phyloP scores from a whole-genome alignment of 306 rosid genomes.

The Ceratonia siliqua region DNA sequence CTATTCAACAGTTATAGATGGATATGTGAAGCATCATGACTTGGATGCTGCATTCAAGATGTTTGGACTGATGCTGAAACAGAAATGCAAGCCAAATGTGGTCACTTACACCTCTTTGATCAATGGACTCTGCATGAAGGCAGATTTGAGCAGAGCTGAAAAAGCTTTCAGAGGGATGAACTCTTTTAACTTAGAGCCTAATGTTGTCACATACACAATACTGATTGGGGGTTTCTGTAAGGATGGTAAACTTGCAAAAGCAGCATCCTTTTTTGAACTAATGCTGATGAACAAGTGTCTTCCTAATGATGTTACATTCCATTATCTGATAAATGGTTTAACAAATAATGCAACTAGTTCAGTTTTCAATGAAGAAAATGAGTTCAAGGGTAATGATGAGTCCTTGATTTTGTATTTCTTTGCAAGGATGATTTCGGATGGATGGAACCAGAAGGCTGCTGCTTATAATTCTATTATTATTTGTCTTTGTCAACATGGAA shows the following conservation, averaged over 20 bases:
- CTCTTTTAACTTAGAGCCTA: constrained; percentile 67
- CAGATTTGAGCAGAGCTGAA: constrained; percentile 61
- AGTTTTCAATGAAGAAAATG: constrained; percentile 27
- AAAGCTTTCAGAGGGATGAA: constrained; percentile 57
- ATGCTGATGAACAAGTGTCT: constrained; percentile 70
- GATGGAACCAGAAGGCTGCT: constrained; percentile 56
- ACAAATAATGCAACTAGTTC: constrained; percentile 31
- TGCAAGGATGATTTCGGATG: constrained; percentile 62
- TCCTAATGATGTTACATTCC: constrained; percentile 70
- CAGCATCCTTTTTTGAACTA: constrained; percentile 66
- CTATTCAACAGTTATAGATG: constrained; percentile 78
- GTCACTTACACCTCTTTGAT: constrained; percentile 76
- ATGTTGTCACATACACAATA: constrained; percentile 73
- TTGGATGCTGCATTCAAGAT: constrained; percentile 57
- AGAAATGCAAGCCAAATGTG: constrained; percentile 67
- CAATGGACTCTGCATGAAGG: constrained; percentile 65
- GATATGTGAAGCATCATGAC: constrained; percentile 68
- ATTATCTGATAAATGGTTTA: constrained; percentile 79
- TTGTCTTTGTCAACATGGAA: constrained; percentile 68
- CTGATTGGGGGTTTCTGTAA: constrained; percentile 73
- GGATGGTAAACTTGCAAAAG: constrained; percentile 59
- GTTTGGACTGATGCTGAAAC: constrained; percentile 70
- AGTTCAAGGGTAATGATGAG: constrained; percentile 33
- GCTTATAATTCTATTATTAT: constrained; percentile 69
- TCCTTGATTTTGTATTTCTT: constrained; percentile 59